These are phyloP conservation scores for Pichia sp. DNA, from an alignment of 1,139 yeast species.

Conservation along the genomic window DNA sequence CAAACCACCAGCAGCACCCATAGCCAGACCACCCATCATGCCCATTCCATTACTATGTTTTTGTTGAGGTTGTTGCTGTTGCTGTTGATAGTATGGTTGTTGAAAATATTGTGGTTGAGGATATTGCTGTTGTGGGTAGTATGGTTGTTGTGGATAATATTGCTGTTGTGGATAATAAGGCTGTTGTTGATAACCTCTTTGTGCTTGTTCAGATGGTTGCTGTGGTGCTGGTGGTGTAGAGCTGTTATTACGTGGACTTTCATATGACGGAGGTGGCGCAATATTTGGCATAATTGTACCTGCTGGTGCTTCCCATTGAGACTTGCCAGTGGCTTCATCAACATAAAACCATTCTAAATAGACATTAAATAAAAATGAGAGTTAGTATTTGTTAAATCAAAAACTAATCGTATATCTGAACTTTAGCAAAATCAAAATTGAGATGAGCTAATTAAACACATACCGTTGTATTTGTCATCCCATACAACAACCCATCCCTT, in stretches of 20 bases:
- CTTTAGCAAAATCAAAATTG: too few species aligned
- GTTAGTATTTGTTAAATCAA: too few species aligned
- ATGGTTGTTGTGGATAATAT: constrained; percentile 13
- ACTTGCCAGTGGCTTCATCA: constrained; percentile 58
- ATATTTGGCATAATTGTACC: constrained; percentile 42
- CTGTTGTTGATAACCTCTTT: constrained; percentile 10
- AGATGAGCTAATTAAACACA: constrained; percentile 32
- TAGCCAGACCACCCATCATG: constrained; percentile 28
- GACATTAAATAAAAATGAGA: too few species aligned
- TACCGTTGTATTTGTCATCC: constrained; percentile 61
- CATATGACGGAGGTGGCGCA: constrained; percentile 31
- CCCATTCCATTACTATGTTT: constrained; percentile 17
- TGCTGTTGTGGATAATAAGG: constrained; percentile 14
- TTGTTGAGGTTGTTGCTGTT: constrained; percentile 1
- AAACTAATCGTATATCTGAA: too few species aligned
- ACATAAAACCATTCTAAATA: constrained; percentile 59
- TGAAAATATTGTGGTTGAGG: constrained; percentile 16
- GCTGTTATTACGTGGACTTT: constrained; percentile 20
- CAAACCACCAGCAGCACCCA: constrained; percentile 28
- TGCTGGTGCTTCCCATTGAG: constrained; percentile 86
- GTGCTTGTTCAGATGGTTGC: neutral
- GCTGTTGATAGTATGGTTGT: constrained; percentile 9
- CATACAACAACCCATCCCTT: constrained; percentile 82
- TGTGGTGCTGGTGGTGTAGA: constrained; percentile 7
- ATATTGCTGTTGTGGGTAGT: constrained; percentile 16